Evolutionary conservation across 495 filamentous ascomycete genomes (phyloP).

Genomic region (Daldinia loculata): DNA sequence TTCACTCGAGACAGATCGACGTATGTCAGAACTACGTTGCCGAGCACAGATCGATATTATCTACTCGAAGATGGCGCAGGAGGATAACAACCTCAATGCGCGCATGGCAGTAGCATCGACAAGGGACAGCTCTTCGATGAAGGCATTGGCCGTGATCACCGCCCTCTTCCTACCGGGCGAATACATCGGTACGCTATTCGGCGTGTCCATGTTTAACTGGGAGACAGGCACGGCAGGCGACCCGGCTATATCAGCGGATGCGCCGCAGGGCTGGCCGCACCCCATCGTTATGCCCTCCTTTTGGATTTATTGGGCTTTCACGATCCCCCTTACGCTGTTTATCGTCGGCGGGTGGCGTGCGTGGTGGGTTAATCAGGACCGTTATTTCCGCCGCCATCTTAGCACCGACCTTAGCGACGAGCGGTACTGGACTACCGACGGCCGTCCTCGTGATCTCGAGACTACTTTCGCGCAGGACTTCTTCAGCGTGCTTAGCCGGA

Average conservation of each 20-base stretch:
- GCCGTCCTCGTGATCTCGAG: conserved; percentile 44
- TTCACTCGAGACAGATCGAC: conserved; percentile 47
- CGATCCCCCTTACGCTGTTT: conserved; percentile 44
- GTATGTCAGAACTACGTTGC: conserved; percentile 47
- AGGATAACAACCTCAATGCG: conserved; percentile 49
- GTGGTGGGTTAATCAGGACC: conserved; percentile 51
- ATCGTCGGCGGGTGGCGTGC: conserved; percentile 46
- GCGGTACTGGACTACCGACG: conserved; percentile 48
- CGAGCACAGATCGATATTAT: conserved; percentile 51
- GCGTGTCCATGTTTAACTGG: conserved; percentile 48
- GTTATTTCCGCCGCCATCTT: conserved; percentile 46
- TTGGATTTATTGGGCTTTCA: conserved; percentile 50
- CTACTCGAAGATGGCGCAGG: conserved; percentile 49
- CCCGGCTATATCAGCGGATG: conserved; percentile 33
- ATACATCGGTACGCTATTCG: conserved; percentile 49
- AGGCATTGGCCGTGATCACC: conserved; percentile 48
- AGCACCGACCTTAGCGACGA: conserved; percentile 48
- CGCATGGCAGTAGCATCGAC: conserved; percentile 51
- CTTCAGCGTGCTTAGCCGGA: conserved; percentile 44
- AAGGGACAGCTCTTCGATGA: conserved; percentile 49
- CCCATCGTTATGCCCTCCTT: conserved; percentile 45
- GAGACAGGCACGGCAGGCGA: conserved; percentile 41
- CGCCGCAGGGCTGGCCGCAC: conserved; percentile 28
- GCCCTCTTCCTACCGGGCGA: conserved; percentile 49
- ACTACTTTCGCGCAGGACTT: conserved; percentile 47